These are phyloP conservation scores for Pichia cactophila DNA, from an alignment of 1,139 yeast genomes.

Conservation along the genomic window DNA sequence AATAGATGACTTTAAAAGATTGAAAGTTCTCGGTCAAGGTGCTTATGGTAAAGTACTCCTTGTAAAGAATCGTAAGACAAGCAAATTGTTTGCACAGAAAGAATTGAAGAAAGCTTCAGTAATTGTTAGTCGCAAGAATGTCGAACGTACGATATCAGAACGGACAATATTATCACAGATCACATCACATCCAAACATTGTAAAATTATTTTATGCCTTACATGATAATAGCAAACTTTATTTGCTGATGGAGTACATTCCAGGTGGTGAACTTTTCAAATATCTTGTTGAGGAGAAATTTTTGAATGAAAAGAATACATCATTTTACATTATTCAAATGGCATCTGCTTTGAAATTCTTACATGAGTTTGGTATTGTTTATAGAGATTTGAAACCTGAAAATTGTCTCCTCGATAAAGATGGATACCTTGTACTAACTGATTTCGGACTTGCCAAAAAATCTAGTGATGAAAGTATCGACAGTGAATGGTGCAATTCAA, in stretches of 20 bases:
- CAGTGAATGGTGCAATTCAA: slow-evolving; percentile 47
- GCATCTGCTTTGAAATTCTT: slow-evolving; percentile 73
- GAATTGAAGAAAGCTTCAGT: slow-evolving; percentile 78
- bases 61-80: slow-evolving; percentile 60
- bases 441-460: slow-evolving; percentile 78
- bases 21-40: slow-evolving; percentile 83
- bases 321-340: slow-evolving; percentile 83
- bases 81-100: slow-evolving; percentile 78
- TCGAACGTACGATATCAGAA: slow-evolving; percentile 66
- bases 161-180: slow-evolving; percentile 61
- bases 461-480: slow-evolving; percentile 27
- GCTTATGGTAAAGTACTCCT: slow-evolving; percentile 85
- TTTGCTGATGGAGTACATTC: slow-evolving; percentile 74
- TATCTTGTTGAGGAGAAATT: slow-evolving; percentile 52
- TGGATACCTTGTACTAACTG: slow-evolving; percentile 83
- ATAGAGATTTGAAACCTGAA: slow-evolving; percentile 90
- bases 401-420: slow-evolving; percentile 74
- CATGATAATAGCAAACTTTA: slow-evolving; percentile 81
- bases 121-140: slow-evolving; percentile 39
- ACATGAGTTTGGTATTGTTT: slow-evolving; percentile 78
- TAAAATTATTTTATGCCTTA: slow-evolving; percentile 79
- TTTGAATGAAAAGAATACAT: slow-evolving; percentile 65
- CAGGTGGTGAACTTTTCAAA: slow-evolving; percentile 89
- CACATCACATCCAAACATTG: slow-evolving; percentile 75
- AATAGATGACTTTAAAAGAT: slow-evolving; percentile 59